Evolutionary conservation across 352 stramenopile genomes (phyloP).

Genomic region (Phytophthora syringae): DNA sequence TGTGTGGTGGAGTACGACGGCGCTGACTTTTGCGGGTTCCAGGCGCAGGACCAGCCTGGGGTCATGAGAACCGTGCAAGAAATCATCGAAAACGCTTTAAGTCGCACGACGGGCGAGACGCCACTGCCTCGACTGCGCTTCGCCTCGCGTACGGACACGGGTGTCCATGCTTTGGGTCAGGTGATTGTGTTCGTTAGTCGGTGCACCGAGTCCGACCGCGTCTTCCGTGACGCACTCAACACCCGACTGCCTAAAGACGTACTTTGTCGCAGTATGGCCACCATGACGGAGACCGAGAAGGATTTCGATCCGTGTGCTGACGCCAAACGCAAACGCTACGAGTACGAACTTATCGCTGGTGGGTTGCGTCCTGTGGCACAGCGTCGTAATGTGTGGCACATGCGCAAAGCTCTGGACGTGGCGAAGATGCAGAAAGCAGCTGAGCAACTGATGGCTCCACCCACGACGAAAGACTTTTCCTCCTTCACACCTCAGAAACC

Average conservation of each 20-base stretch:
- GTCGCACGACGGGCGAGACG: conserved; percentile 70
- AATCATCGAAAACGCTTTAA: conserved; percentile 71
- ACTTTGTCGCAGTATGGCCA: conserved; percentile 46
- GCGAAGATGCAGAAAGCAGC: conserved; percentile 56
- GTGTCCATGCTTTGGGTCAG: conserved; percentile 92
- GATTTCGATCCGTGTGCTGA: conserved; percentile 62
- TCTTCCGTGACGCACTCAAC: conserved; percentile 75
- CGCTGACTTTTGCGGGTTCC: conserved; percentile 76
- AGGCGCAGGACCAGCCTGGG: conserved; percentile 71
- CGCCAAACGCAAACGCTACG: conserved; percentile 69
- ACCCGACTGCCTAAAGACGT: conserved; percentile 72
- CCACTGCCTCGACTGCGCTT: conserved; percentile 76
- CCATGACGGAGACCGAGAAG: conserved; percentile 20
- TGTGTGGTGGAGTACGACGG: conserved; percentile 83
- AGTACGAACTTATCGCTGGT: conserved; percentile 63
- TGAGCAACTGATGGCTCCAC: conserved; percentile 33
- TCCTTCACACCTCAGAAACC: conserved; percentile 68
- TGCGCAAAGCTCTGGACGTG: conserved; percentile 64
- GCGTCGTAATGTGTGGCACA: conserved; percentile 65
- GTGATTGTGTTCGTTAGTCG: conserved; percentile 90
- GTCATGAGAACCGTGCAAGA: conserved; percentile 73
- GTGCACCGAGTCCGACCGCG: conserved; percentile 49
- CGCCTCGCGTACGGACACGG: conserved; percentile 92
- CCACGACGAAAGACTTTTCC: conserved; percentile 64
- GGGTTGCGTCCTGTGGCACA: conserved; percentile 53